Evolutionary conservation across 2,329 filamentous ascomycete genomes (phyloP).

Genomic region (Phaeosphaeriaceae sp.): DNA sequence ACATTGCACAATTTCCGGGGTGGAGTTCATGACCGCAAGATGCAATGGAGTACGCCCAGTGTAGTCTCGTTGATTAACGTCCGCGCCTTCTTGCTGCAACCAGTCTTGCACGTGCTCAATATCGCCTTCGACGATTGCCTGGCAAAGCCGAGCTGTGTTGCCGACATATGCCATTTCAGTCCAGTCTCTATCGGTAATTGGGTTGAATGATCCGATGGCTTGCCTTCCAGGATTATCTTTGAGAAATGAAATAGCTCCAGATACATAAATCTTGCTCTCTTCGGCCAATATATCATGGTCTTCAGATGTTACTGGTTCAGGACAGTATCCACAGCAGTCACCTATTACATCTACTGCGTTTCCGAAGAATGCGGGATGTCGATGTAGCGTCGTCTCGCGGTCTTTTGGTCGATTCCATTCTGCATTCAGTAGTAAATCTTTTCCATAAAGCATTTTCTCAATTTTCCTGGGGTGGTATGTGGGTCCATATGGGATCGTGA

Average conservation of each 20-base stretch:
- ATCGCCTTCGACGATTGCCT: slow-evolving; percentile 79
- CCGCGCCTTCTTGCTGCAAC: slow-evolving; percentile 69
- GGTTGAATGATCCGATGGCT: slow-evolving; percentile 75
- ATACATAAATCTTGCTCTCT: slow-evolving; percentile 78
- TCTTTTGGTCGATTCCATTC: slow-evolving; percentile 84
- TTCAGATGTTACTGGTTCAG: slow-evolving; percentile 70
- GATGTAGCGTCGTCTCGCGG: slow-evolving; percentile 77
- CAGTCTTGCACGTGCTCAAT: slow-evolving; percentile 73
- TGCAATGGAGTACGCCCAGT: slow-evolving; percentile 77
- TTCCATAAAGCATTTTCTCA: slow-evolving; percentile 81
- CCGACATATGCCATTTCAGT: slow-evolving; percentile 91
- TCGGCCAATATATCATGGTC: slow-evolving; percentile 74
- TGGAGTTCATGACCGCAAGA: slow-evolving; percentile 72
- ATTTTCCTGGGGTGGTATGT: slow-evolving; percentile 68
- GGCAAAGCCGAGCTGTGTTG: slow-evolving; percentile 76
- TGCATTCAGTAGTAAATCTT: slow-evolving; percentile 79
- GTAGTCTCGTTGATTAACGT: slow-evolving; percentile 69
- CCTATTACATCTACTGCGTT: slow-evolving; percentile 71
- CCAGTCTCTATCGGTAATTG: slow-evolving; percentile 82
- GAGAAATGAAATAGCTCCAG: slow-evolving; percentile 74
- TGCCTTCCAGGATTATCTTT: slow-evolving; percentile 84
- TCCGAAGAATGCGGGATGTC: slow-evolving; percentile 86
- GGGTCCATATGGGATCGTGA: slow-evolving; percentile 70
- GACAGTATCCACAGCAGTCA: slow-evolving; percentile 84
- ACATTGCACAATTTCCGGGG: slow-evolving; percentile 70